These are phyloP conservation scores for Ganoderma lucidum DNA, from an alignment of 1,284 basidiomycete species.

Conservation along the genomic window DNA sequence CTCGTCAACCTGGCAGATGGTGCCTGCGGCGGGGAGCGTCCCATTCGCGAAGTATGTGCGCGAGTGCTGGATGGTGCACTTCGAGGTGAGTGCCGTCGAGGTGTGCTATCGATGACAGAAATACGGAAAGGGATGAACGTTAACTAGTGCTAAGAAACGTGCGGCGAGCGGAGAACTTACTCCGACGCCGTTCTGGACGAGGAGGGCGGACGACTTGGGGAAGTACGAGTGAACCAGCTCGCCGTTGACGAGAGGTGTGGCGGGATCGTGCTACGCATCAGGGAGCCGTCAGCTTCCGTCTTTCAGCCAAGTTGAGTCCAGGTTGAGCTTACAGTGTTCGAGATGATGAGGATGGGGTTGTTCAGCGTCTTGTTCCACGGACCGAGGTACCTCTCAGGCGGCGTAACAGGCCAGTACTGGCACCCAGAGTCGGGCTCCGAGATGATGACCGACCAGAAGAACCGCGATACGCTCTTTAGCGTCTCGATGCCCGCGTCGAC, in stretches of 20 bases:
- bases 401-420: constrained; percentile 37
- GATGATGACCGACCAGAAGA: constrained; percentile 31
- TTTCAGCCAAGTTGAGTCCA: too few species aligned
- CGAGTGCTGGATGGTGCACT: constrained; percentile 31
- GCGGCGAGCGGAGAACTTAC: constrained; percentile 26
- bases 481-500: constrained; percentile 36
- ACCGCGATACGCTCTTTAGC: constrained; percentile 31
- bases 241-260: constrained; percentile 40
- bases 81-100: constrained; percentile 34
- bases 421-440: constrained; percentile 37
- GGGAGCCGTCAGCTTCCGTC: background rate
- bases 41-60: constrained; percentile 39
- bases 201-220: constrained; percentile 35
- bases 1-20: constrained; percentile 36
- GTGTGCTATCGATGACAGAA: constrained; percentile 27
- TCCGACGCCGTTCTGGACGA: constrained; percentile 40
- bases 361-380: constrained; percentile 41
- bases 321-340: constrained; percentile 34
- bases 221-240: constrained; percentile 32
- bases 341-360: constrained; percentile 41
- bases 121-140: background rate
- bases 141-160: background rate
- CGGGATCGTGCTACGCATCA: constrained; percentile 32
- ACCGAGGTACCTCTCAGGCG: constrained; percentile 36
- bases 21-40: constrained; percentile 37